Evolutionary conservation across 805 yeast species (phyloP), one percentile per base, ranked within the genome.

Genomic region (Pachysolen tannophilus): DNA sequence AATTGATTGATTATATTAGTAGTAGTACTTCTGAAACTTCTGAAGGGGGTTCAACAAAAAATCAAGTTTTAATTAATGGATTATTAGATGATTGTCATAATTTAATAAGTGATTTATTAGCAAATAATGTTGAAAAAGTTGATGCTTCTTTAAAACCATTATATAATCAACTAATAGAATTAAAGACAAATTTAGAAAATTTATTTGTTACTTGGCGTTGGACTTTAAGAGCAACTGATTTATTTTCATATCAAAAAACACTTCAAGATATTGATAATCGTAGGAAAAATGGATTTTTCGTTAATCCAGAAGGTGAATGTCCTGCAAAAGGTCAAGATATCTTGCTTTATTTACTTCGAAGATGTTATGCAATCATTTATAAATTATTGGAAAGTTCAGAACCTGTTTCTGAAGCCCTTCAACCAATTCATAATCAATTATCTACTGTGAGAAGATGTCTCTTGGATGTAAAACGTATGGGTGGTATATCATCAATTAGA

Each of bases 211-310:
- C 98, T 3, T 78, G 96, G 58, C 74, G 98, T 55, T 92, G 99
- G 99, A 90, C 97, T 2, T 65, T 92, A 61, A 75, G 99, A 51
- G 95, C 88, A 50, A 92, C 98, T 0, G 99, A 92, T 60, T 67
- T 92, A 42, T 92, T 82, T 60, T 69, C 71, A 32, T 88, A 83
- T 54, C 95, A 87, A 58, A 76, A 79, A 49, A 67, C 69, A 43
- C 65, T 92, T 42, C 78, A 75, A 48, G 71, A 66, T 38, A 78
- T 92, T 42, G 96, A 90, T 53, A 81, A 77, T 34, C 53, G 70
- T 43, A 68, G 96, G 48, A 67, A 78, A 6, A 64, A 71, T 35
- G 84, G 84, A 4, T 66, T 67, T 43, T 80, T 81, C 43, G 39
- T 57, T 14, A 49, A 48, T 37, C 43, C 52, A 41, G 49, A 55